Percentiles rank a stretch among this genome's conserved stretches.
Evolutionary conservation across 805 yeast species (phyloP).

Genomic region (Candida suzukii): DNA sequence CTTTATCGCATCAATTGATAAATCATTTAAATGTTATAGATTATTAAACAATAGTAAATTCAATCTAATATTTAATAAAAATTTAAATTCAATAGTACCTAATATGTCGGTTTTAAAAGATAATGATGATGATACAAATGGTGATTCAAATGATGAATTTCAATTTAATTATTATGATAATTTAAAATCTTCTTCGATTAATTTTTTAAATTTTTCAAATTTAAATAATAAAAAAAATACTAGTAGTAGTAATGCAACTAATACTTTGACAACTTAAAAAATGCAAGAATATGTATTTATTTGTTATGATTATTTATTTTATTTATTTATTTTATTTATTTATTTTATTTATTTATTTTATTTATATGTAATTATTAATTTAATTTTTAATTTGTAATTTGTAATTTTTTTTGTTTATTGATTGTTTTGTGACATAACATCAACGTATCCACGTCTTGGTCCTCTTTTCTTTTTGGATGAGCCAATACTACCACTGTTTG

Average conservation of each 20-base stretch:
- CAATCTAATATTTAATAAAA: conserved; percentile 6
- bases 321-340: too few relatives aligned
- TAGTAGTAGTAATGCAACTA: too few relatives aligned
- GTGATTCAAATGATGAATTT: background rate
- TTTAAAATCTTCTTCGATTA: conserved; percentile 1
- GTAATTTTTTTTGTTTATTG: background rate
- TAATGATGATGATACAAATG: background rate
- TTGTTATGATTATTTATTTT: too few relatives aligned
- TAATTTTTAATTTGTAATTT: too few relatives aligned
- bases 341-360: too few relatives aligned
- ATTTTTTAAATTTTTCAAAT: background rate
- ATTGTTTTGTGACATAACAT: conserved; percentile 42
- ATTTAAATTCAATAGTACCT: conserved; percentile 14
- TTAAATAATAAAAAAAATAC: background rate
- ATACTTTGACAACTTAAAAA: too few relatives aligned
- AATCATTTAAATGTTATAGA: conserved; percentile 11
- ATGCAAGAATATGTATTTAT: too few relatives aligned
- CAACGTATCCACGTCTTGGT: conserved; percentile 53
- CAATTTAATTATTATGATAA: conserved; percentile 11
- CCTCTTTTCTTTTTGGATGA: conserved; percentile 48
- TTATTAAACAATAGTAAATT: conserved; percentile 6
- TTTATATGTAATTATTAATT: too few relatives aligned
- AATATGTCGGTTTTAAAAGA: conserved; percentile 8
- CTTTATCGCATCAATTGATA: conserved; percentile 16
- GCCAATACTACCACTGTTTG: conserved; percentile 32